Percentiles rank a stretch among this genome's conserved stretches.
phyloP scores from a whole-genome alignment of 805 yeast genomes.

The Isabelozyma heimii region DNA sequence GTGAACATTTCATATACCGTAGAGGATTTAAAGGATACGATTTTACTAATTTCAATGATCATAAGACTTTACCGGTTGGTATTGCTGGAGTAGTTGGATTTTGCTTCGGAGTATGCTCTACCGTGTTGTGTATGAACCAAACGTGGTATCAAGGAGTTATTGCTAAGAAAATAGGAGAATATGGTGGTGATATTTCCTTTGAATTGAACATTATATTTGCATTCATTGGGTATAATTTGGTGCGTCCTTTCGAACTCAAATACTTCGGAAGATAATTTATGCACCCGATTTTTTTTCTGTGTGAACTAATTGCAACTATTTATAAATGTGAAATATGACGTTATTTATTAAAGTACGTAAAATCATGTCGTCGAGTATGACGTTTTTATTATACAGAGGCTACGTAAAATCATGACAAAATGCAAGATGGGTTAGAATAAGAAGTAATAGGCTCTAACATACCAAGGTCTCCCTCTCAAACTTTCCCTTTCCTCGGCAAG shows the following conservation, averaged over 20 bases:
- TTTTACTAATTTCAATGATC: constrained; percentile 19
- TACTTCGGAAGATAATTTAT: constrained; percentile 20
- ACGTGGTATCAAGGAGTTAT: constrained; percentile 33
- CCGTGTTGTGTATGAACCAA: constrained; percentile 31
- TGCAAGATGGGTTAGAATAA: constrained; percentile 8
- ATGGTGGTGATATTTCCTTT: constrained; percentile 30
- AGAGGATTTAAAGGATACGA: constrained; percentile 24
- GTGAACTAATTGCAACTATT: too few relatives aligned
- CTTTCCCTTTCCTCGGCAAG: constrained; percentile 41
- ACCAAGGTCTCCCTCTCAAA: constrained; percentile 16
- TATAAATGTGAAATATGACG: not conserved
- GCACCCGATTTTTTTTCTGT: too few relatives aligned
- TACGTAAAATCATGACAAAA: not conserved
- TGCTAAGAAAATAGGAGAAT: constrained; percentile 17
- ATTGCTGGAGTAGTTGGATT: constrained; percentile 28
- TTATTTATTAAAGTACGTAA: too few relatives aligned
- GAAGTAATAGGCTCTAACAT: constrained; percentile 17
- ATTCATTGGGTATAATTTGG: constrained; percentile 23
- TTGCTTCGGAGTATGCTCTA: constrained; percentile 27
- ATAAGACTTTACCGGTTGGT: constrained; percentile 24
- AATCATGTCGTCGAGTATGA: too few relatives aligned
- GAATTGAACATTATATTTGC: constrained; percentile 26
- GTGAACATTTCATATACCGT: constrained; percentile 29
- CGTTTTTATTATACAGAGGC: not conserved
- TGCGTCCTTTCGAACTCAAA: constrained; percentile 29